Conservation (phyloP, 2,329 filamentous ascomycete species). For the Claviceps cyperi region DNA sequence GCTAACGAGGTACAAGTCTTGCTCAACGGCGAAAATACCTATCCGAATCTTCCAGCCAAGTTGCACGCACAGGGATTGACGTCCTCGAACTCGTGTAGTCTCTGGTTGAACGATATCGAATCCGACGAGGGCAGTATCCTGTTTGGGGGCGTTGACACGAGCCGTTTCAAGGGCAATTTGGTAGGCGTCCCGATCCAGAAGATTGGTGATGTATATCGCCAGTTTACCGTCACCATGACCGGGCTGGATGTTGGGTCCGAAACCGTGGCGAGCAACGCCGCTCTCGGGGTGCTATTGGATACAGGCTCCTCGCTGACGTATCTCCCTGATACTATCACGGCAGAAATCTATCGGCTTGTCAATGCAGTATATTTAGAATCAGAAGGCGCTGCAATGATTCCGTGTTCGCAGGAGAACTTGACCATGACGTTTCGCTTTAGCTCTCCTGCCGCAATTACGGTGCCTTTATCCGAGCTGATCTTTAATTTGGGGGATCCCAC, state of each 20-base stretch:
- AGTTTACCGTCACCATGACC: slow-evolving; percentile 59
- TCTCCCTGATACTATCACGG: slow-evolving; percentile 41
- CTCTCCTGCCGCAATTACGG: slow-evolving; percentile 32
- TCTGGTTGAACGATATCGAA: slow-evolving; percentile 62
- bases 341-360: slow-evolving; percentile 42
- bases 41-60: slow-evolving; percentile 55
- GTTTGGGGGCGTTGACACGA: slow-evolving; percentile 61
- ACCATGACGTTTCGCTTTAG: slow-evolving; percentile 40
- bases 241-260: slow-evolving; percentile 31
- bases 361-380: slow-evolving; percentile 41
- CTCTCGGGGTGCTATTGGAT: slow-evolving; percentile 54
- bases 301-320: slow-evolving; percentile 55
- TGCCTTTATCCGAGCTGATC: slow-evolving; percentile 45
- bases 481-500: slow-evolving; percentile 31
- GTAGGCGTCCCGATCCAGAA: slow-evolving; percentile 53
- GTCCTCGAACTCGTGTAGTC: slow-evolving; percentile 52
- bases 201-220: slow-evolving; percentile 33
- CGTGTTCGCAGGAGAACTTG: slow-evolving; percentile 32
- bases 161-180: slow-evolving; percentile 47
- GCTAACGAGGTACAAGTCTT: slow-evolving; percentile 63
- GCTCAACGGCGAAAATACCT: slow-evolving; percentile 36
- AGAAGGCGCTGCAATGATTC: slow-evolving; percentile 44
- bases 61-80: slow-evolving; percentile 48
- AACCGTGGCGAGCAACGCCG: slow-evolving; percentile 30
- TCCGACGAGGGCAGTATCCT: slow-evolving; percentile 52